These are phyloP conservation scores for Didymella keratinophila DNA, from an alignment of 2,329 filamentous ascomycete species.

Conservation along the genomic window DNA sequence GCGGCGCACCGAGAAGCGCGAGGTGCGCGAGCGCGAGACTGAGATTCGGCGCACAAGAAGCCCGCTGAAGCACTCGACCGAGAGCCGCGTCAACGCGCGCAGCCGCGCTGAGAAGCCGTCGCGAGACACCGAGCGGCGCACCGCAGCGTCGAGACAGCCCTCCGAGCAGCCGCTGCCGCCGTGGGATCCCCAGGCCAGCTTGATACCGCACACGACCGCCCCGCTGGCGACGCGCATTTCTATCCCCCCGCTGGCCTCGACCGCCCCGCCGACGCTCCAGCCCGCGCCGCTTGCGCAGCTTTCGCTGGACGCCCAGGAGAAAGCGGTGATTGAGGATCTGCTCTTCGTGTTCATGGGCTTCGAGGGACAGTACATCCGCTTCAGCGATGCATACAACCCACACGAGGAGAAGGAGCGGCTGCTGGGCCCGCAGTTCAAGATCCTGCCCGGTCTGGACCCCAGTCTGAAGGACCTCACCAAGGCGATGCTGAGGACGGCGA, in stretches of 20 bases:
- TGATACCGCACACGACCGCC: slow-evolving; percentile 73
- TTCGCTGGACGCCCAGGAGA: slow-evolving; percentile 82
- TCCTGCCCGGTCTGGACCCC: slow-evolving; percentile 85
- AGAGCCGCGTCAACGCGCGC: slow-evolving; percentile 44
- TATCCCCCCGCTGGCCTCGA: slow-evolving; percentile 67
- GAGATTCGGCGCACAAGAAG: slow-evolving; percentile 47
- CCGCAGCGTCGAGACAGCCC: slow-evolving; percentile 27
- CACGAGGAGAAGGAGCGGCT: slow-evolving; percentile 85
- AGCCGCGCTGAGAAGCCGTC: slow-evolving; percentile 44
- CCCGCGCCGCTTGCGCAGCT: slow-evolving; percentile 74
- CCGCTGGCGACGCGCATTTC: slow-evolving; percentile 76
- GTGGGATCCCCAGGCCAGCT: slow-evolving; percentile 82
- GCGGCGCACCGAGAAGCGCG: slow-evolving; percentile 46
- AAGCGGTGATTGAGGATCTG: slow-evolving; percentile 85
- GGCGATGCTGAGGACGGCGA: slow-evolving; percentile 93
- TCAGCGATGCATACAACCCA: slow-evolving; percentile 82
- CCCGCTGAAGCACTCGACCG: slow-evolving; percentile 47
- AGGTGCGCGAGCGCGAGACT: slow-evolving; percentile 48
- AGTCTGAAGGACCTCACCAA: slow-evolving; percentile 86
- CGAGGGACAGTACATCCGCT: slow-evolving; percentile 96
- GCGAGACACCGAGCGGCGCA: slow-evolving; percentile 36
- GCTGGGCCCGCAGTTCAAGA: slow-evolving; percentile 79
- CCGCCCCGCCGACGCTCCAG: slow-evolving; percentile 73
- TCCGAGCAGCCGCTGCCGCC: slow-evolving; percentile 47
- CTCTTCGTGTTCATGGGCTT: slow-evolving; percentile 98